These are phyloP conservation scores for Musa troglodytarum DNA, from an alignment of 176 grass and related monocot species.

Conservation along the genomic window DNA sequence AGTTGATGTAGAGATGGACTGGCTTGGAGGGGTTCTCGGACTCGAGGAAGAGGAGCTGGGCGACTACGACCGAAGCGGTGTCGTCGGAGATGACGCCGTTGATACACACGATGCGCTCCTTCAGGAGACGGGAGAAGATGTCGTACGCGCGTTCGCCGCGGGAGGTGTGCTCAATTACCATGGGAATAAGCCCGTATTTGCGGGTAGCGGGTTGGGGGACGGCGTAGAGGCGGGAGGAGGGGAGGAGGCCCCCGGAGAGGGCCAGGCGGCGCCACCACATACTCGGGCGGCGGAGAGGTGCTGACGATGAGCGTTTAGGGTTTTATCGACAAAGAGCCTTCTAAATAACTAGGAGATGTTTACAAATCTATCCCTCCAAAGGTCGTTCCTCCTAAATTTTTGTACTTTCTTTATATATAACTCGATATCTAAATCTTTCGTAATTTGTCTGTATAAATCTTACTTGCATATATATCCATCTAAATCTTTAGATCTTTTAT, in stretches of 20 bases:
- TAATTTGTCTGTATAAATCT: too few relatives aligned
- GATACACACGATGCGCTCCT: constrained; percentile 4
- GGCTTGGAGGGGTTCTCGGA: constrained; percentile 5
- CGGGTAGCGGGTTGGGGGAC: background rate
- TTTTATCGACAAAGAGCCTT: too few relatives aligned
- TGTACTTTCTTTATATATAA: too few relatives aligned
- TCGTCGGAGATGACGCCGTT: background rate
- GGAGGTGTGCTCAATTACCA: constrained; percentile 91
- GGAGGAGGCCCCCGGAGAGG: constrained; percentile 6
- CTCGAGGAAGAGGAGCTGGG: constrained; percentile 7
- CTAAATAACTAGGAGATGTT: too few relatives aligned
- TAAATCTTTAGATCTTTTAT: too few relatives aligned
- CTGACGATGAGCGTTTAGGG: too few relatives aligned
- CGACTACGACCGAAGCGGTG: background rate
- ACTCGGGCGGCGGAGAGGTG: too few relatives aligned
- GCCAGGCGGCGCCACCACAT: constrained; percentile 15
- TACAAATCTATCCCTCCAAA: too few relatives aligned
- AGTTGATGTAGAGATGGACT: background rate
- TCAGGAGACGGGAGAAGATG: constrained; percentile 47
- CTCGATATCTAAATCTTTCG: too few relatives aligned
- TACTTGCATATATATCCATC: too few relatives aligned
- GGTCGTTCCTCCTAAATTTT: too few relatives aligned
- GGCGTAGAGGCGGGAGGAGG: constrained; percentile 6
- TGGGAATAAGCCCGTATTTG: constrained; percentile 54
- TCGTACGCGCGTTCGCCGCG: constrained; percentile 78